A percentile compares a stretch with the other conserved stretches of the same genome.
Conservation (phyloP, 345 rosid species). For the Boechera retrofracta region DNA sequence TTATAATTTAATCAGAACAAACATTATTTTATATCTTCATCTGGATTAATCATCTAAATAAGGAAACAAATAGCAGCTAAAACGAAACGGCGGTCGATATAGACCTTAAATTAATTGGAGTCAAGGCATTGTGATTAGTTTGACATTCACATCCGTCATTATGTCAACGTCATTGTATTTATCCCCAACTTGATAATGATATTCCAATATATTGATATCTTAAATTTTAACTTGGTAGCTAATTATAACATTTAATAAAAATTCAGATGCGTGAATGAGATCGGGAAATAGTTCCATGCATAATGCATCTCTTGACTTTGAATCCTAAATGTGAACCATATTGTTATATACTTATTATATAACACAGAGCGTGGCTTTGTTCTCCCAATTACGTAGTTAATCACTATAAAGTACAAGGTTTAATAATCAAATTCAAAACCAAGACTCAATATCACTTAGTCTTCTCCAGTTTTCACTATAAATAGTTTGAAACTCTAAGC, state of each 20-base stretch:
- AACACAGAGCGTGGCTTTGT: too few species aligned
- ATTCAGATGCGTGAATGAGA: not conserved
- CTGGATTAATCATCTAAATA: too few species aligned
- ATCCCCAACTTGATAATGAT: not conserved
- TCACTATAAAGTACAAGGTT: too few species aligned
- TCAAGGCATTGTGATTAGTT: not conserved
- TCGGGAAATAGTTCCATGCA: conserved; percentile 1
- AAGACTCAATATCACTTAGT: conserved; percentile 6
- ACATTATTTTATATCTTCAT: too few species aligned
- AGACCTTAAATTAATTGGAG: not conserved
- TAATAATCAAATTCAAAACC: conserved; percentile 17
- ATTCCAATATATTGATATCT: not conserved
- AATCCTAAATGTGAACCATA: not conserved
- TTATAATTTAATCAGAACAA: too few species aligned
- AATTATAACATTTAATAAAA: not conserved
- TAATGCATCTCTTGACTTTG: conserved; percentile 24
- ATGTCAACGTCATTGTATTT: conserved; percentile 20
- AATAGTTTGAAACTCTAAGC: not conserved
- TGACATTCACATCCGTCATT: not conserved
- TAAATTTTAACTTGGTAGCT: not conserved
- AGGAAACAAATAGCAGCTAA: too few species aligned
- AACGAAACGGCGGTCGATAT: too few species aligned
- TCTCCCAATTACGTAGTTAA: too few species aligned
- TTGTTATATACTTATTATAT: not conserved
- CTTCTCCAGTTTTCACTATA: conserved; percentile 8